A percentile compares a stretch with the other conserved stretches of the same genome.
Conservation (phyloP, 2,329 filamentous ascomycete species). For the Phymatotrichopsis omnivora region DNA sequence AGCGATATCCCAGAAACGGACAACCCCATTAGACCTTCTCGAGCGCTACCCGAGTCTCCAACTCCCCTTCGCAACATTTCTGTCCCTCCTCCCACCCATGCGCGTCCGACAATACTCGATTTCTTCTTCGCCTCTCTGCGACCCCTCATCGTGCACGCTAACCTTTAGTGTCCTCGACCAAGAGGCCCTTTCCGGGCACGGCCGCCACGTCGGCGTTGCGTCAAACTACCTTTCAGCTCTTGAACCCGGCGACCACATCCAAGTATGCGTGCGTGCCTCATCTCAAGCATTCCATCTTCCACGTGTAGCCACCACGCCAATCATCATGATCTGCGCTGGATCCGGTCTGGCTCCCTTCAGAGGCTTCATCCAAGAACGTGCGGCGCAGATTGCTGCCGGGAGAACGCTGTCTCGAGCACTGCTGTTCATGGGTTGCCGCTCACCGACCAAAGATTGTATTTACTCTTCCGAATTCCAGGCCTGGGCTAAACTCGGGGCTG, state of each 20-base stretch:
- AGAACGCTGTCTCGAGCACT: conserved; percentile 49
- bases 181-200: conserved; percentile 41
- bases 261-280: conserved; percentile 38
- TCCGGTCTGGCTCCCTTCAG: conserved; percentile 54
- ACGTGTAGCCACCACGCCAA: conserved; percentile 39
- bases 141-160: conserved; percentile 49
- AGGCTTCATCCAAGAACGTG: conserved; percentile 53
- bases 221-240: conserved; percentile 50
- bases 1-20: conserved; percentile 46
- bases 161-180: conserved; percentile 58
- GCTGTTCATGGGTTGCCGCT: conserved; percentile 56
- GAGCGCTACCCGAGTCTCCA: conserved; percentile 51
- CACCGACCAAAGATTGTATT: conserved; percentile 46
- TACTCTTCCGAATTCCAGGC: conserved; percentile 47
- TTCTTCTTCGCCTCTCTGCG: conserved; percentile 58
- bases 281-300: conserved; percentile 45
- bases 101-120: conserved; percentile 71
- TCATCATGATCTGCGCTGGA: conserved; percentile 45
- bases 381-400: conserved; percentile 41
- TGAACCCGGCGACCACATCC: conserved; percentile 37
- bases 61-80: conserved; percentile 55
- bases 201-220: conserved; percentile 49
- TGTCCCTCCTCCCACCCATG: conserved; percentile 66
- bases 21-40: conserved; percentile 59
- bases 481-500: conserved; percentile 53